Evolutionary conservation across 768 basidiomycete genomes (phyloP), one percentile per base, ranked within the genome.

Genomic region (Psilocybe sp.): DNA sequence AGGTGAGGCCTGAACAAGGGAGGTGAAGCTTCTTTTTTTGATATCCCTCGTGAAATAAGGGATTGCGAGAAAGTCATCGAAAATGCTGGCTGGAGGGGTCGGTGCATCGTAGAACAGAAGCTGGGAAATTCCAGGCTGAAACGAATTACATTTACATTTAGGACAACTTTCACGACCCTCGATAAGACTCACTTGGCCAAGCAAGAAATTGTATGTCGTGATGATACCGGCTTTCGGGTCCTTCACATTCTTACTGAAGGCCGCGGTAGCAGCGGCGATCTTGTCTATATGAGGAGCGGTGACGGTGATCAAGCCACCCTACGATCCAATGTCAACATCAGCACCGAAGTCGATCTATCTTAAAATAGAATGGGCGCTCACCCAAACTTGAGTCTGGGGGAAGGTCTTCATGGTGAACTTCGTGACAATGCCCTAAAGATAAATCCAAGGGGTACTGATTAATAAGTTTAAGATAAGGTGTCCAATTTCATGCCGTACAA

Each of bases 41-140:
- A 75, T 55, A 43, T 72, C 67, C 40, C 58, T 55, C 8, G 54
- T 53, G 18, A 70, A 28, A n/a, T 55, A 46, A 2, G 73, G 72
- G 36, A 78, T 73, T 4, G 64, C 64, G 11, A 77, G 46, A 60
- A 76, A 76, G 10, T 72, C 71, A 42, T 78, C 76, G 52, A 79
- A 79, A 28, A 77, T 68, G 1, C 74, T 76, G 0, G 54, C 37
- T 0, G 76, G 77, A 5, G 71, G 69, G 0, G 60, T 66, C 6
- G 80, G 79, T 0, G 50, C 74, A 55, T 84, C 75, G 53, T 84
- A 83, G 61, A 82, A 85, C 19, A 82, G 44, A 1, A 77, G 31
- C 5, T 60, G 42, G 5, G 48, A 53, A 1, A 64, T 44, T 3
- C 58, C 44, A 5, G 62, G 45, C 63, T 58, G 41, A 7, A 7